phyloP scores from a whole-genome alignment of 2,329 filamentous ascomycete genomes.

The Colletotrichum sansevieriae region DNA sequence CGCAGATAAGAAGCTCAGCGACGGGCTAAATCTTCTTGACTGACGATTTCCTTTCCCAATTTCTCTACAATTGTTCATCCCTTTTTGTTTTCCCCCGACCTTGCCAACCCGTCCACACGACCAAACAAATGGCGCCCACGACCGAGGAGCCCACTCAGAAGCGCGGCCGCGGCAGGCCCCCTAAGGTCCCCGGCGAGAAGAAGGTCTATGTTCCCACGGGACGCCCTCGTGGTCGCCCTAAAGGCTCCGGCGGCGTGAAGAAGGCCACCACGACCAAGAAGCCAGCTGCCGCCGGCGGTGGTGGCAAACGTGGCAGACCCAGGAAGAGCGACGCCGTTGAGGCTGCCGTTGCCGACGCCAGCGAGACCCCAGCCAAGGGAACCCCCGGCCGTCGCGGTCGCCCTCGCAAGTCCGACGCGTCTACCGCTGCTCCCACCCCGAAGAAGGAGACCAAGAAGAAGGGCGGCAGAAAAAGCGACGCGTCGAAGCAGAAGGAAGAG shows the following conservation, averaged over 20 bases:
- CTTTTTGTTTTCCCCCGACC: neutral
- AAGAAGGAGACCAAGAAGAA: conserved; percentile 47
- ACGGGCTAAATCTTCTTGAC: neutral
- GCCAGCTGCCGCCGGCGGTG: conserved; percentile 36
- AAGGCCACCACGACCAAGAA: conserved; percentile 41
- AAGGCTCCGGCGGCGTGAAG: conserved; percentile 54
- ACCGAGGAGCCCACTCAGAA: conserved; percentile 44
- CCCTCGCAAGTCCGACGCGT: conserved; percentile 48
- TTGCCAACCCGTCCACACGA: conserved; percentile 15
- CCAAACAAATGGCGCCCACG: conserved; percentile 41
- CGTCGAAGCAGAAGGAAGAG: conserved; percentile 25
- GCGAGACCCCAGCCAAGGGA: conserved; percentile 26
- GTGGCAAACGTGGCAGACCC: conserved; percentile 49
- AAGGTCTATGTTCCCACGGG: conserved; percentile 55
- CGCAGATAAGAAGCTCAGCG: neutral
- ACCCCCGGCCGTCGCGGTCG: conserved; percentile 48
- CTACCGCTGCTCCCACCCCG: conserved; percentile 44
- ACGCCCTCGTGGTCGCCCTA: conserved; percentile 62
- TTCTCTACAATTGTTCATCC: neutral
- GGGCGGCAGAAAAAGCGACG: conserved; percentile 38
- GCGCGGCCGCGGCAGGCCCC: conserved; percentile 54
- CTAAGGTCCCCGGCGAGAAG: conserved; percentile 57
- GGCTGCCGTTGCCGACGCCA: conserved; percentile 23
- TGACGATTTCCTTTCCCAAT: neutral
- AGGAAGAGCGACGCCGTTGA: conserved; percentile 45